Conservation (phyloP, 106 monocot genomes). For the Iris macrosiphon region DNA sequence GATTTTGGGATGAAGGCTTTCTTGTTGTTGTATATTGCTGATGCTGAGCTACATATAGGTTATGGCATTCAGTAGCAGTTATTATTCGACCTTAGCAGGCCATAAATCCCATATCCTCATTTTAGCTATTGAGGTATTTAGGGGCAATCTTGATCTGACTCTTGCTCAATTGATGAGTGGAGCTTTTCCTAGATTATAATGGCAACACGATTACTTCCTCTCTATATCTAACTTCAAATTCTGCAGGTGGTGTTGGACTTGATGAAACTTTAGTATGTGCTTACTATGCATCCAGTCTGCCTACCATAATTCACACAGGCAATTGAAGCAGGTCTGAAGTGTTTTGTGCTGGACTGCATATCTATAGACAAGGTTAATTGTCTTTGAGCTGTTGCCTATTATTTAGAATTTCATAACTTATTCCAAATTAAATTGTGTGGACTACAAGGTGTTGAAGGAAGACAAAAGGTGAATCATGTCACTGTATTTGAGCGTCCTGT, state of each 20-base stretch:
- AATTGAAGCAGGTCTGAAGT: conserved; percentile 55
- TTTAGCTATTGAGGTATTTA: too few species aligned
- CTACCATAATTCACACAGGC: conserved; percentile 47
- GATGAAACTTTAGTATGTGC: conserved; percentile 74
- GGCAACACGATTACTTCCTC: too few species aligned
- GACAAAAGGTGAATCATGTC: conserved; percentile 40
- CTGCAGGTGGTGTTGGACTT: conserved; percentile 61
- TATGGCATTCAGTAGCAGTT: too few species aligned
- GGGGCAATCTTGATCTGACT: too few species aligned
- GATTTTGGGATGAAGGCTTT: too few species aligned
- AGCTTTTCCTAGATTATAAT: too few species aligned
- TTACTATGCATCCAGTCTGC: conserved; percentile 52
- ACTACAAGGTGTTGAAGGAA: conserved; percentile 36
- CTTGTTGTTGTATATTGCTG: too few species aligned
- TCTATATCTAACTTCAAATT: too few species aligned
- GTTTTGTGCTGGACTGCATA: conserved; percentile 61
- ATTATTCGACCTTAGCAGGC: too few species aligned
- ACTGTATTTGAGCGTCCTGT: conserved; percentile 55
- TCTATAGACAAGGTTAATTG: conserved; percentile 42
- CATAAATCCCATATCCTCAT: too few species aligned
- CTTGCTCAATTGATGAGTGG: too few species aligned
- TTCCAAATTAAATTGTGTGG: not conserved
- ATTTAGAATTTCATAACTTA: not conserved
- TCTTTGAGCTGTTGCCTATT: not conserved
- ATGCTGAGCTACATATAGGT: too few species aligned